Base-by-base conservation (phyloP, 169 alveolate species). In the Plasmodium falciparum region DNA sequence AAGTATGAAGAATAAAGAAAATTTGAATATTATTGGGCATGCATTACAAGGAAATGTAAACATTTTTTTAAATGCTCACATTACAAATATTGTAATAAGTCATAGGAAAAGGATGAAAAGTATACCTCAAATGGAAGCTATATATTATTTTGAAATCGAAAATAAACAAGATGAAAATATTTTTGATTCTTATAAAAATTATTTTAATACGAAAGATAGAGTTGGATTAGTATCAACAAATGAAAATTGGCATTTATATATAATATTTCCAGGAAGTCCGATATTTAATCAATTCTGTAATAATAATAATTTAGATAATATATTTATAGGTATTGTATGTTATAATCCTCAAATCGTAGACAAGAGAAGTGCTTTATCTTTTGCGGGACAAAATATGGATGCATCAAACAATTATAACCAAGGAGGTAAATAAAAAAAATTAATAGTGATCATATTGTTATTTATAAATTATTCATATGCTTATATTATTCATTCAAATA, bases 151-250 rank as follows among this genome's bases (percentile, higher is more conserved):
- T 58, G 88, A 86, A 73, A 72, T 86, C 15, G 65, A 72, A 58
- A 67, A 72, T 61, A 50, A 86, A 67, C 52, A 71, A 52, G 92
- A 86, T 63, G 52, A 43, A 86, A 56, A 54, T 52, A 86, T 86
- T 39, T 86, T 65, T 43, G 54, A 62, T 45, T 63, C 92, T 3
- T 86, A 86, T 62, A 86, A 73, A 86, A 62, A 86, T 39, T 86
- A 86, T 86, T 86, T 86, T 70, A 86, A 70, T 72, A 71, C 62
- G 47, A 86, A 86, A 65, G 92, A 72, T 72, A 71, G 92, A 47
- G 92, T 86, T 17, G 92, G 92, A 9, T 73, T 86, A 29, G 83
- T 88, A 29, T 70, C 92, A 50, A 63, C 85, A 54, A 29, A 74
- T 47, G 73, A 86, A 49, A 67, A 72, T 50, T 86, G 92, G 92